Conservation (phyloP, 1,139 yeast species). For the Pichia cactophila region DNA sequence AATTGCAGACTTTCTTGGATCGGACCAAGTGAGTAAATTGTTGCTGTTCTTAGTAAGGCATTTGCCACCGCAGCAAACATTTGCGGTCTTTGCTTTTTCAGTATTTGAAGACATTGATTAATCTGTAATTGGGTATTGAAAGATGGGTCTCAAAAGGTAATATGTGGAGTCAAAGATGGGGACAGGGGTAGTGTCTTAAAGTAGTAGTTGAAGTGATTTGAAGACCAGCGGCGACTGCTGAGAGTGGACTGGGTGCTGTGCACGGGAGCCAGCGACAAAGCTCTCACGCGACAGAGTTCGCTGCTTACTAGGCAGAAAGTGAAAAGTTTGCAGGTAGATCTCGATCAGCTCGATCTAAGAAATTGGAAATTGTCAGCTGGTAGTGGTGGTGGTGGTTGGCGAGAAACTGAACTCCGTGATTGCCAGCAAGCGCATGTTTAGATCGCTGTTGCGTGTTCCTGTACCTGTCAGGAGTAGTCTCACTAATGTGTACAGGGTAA, state of each 20-base stretch:
- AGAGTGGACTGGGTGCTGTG: background rate
- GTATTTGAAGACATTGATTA: background rate
- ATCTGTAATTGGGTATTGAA: background rate
- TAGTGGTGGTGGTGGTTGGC: no score
- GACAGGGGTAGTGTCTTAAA: background rate
- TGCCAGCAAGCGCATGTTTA: background rate
- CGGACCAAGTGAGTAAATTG: conserved; percentile 66
- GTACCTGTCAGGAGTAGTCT: background rate
- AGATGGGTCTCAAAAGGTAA: background rate
- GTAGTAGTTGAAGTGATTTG: no score
- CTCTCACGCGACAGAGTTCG: no score
- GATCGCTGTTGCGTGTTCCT: background rate
- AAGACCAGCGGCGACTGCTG: no score
- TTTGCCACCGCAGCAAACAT: conserved; percentile 24
- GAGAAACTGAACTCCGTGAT: no score
- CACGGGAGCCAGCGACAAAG: no score
- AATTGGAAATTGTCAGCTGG: no score
- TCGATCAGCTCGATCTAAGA: no score
- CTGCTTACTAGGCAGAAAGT: no score
- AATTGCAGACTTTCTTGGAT: conserved; percentile 73
- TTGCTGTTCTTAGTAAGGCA: conserved; percentile 20
- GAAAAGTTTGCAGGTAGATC: no score
- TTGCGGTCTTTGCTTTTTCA: background rate
- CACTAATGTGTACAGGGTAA: background rate
- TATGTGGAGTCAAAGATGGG: background rate